phyloP scores from a whole-genome alignment of 176 grass and related monocot species.

The Oropetium thomaeum region DNA sequence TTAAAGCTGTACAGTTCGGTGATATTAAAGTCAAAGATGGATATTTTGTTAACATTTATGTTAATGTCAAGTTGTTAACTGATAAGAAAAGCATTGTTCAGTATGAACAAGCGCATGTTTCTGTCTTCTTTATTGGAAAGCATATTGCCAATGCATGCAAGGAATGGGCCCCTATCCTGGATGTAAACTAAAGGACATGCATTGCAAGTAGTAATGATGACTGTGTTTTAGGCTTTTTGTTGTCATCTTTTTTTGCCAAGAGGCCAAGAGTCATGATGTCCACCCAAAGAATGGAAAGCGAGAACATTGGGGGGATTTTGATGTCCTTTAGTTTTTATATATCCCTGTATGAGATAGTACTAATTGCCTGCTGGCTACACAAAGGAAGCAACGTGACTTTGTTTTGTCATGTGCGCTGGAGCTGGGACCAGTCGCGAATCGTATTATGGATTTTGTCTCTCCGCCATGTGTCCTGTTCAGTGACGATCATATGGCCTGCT shows the following conservation, averaged over 20 bases:
- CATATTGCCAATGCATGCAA: neutral
- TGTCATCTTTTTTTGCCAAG: neutral
- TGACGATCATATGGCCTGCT: too few relatives aligned
- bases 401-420: slow-evolving; percentile 1
- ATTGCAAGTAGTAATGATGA: neutral
- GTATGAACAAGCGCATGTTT: neutral
- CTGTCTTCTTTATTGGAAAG: neutral
- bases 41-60: neutral
- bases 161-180: neutral
- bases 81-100: neutral
- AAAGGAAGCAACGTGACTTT: neutral
- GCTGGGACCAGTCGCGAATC: neutral
- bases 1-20: neutral
- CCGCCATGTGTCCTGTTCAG: neutral
- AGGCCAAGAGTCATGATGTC: neutral
- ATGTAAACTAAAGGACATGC: neutral
- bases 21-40: neutral
- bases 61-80: too few relatives aligned
- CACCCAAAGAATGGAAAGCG: neutral
- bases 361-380: neutral
- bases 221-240: slow-evolving; percentile 4
- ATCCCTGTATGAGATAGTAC: neutral
- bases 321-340: neutral
- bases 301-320: neutral
- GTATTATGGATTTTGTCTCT: neutral